Percentiles rank a stretch among this genome's conserved stretches.
phyloP scores from a whole-genome alignment of 192 early-diverging fungal species.

The Backusella liffmaniae region DNA sequence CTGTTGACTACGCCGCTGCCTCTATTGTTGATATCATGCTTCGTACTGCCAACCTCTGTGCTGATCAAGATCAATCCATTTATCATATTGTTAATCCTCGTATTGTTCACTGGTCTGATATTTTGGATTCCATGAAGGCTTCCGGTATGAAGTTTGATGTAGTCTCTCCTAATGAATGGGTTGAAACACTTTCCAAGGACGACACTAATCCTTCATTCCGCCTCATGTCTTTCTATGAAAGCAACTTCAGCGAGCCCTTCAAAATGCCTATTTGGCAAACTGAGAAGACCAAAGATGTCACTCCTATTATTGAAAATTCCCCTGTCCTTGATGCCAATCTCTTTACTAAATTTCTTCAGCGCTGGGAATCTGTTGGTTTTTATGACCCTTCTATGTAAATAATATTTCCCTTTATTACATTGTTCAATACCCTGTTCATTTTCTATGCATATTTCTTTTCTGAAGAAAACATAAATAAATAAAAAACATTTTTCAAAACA shows the following conservation, averaged over 20 bases:
- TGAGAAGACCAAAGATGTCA: background rate
- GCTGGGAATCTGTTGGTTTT: conserved; percentile 21
- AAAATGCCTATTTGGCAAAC: conserved; percentile 26
- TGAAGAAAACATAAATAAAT: background rate
- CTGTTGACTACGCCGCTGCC: conserved; percentile 25
- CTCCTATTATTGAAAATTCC: background rate
- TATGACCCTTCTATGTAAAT: background rate
- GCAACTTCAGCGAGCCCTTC: background rate
- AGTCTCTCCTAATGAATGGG: conserved; percentile 22
- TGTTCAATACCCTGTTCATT: background rate
- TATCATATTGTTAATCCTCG: conserved; percentile 34
- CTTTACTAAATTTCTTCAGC: conserved; percentile 4
- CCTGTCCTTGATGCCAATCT: background rate
- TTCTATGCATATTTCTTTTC: background rate
- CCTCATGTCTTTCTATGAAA: conserved; percentile 23
- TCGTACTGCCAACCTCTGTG: background rate
- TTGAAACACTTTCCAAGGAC: conserved; percentile 15
- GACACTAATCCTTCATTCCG: conserved; percentile 32
- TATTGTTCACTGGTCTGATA: conserved; percentile 14
- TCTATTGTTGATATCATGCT: conserved; percentile 29
- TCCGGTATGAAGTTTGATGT: conserved; percentile 24
- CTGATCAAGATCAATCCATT: background rate
- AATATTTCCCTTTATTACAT: background rate
- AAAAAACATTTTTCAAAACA: background rate
- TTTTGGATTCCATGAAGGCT: conserved; percentile 15